A percentile compares a stretch with the other conserved stretches of the same genome.
phyloP scores from a whole-genome alignment of 2,329 filamentous ascomycete species.

The Magnaporthiopsis incrustans region DNA sequence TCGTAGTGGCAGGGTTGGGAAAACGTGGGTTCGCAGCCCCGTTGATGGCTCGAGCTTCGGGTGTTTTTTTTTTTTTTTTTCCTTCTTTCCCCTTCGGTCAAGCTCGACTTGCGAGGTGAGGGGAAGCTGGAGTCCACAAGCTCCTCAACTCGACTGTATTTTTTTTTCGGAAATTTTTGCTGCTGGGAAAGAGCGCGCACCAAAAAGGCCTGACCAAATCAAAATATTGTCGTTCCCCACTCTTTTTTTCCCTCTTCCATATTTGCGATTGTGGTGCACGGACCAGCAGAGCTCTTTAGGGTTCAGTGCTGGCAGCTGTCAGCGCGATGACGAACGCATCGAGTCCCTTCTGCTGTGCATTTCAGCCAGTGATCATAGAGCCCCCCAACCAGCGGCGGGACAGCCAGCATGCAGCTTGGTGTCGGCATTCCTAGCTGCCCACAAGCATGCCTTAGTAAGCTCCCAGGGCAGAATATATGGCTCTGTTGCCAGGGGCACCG shows the following conservation, averaged over 20 bases:
- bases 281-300: background rate
- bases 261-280: background rate
- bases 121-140: background rate
- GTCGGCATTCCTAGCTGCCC: background rate
- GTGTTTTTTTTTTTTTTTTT: background rate
- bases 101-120: background rate
- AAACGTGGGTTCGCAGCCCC: background rate
- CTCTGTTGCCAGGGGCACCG: background rate
- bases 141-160: conserved; percentile 3
- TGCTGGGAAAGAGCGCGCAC: background rate
- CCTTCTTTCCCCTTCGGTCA: background rate
- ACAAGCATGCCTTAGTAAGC: background rate
- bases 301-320: background rate
- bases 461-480: background rate
- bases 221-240: background rate
- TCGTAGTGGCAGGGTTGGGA: background rate
- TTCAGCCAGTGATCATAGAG: background rate
- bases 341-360: background rate
- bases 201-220: background rate
- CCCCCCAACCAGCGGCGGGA: background rate
- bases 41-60: background rate
- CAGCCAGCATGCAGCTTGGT: background rate
- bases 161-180: conserved; percentile 3
- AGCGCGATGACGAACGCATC: background rate
- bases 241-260: background rate